Base-by-base conservation (phyloP, 768 basidiomycete species). In the Russula foetens region DNA sequence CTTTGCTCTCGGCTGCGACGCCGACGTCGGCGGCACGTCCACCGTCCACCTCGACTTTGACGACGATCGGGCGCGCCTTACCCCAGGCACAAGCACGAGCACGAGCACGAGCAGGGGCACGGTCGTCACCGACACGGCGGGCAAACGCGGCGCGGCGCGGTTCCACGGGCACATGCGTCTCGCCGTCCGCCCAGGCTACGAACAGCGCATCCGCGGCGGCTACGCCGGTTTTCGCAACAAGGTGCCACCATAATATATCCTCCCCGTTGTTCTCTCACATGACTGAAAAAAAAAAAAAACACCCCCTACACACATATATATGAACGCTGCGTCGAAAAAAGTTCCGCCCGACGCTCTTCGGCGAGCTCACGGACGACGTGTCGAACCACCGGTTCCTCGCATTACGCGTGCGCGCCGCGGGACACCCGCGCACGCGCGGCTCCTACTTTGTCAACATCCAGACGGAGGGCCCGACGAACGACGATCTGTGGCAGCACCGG, bases 401-500 rank as follows among this genome's bases (percentile, higher is more conserved):
- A 2, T 75, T 98, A 53, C 85, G 90, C 4, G 74, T 97, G 12
- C 85, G 90, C 17, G 81, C 86, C 60, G 81, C 81, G 26, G 95
- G 93, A 3, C 84, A 91, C 64, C 83, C 85, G 23, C 78, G 82
- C 43, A 88, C 88, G 44, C 82, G 84, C 63, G 84, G 83, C 65
- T 85, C 90, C n/a, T 98, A 93, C 77, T 95, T 88, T 66, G 88
- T 92, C 50, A 98, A 98, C 73, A 75, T 98, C 48, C 94, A 97
- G 71, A 96, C 93, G 2, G 88, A 92, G 53, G 88, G 90, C 0
- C 79, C 83, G 46, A 77, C 90, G 51, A 81, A 84, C 52, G 87
- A 84, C 39, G 92, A 96, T 70, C 75, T 98, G n/a, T 98, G 90
- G 86, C 96, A 97, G 69, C 94, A 98, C 66, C 81, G 91, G 35